Base-by-base conservation (phyloP, 768 basidiomycete genomes). In the Lactarius sp. region DNA sequence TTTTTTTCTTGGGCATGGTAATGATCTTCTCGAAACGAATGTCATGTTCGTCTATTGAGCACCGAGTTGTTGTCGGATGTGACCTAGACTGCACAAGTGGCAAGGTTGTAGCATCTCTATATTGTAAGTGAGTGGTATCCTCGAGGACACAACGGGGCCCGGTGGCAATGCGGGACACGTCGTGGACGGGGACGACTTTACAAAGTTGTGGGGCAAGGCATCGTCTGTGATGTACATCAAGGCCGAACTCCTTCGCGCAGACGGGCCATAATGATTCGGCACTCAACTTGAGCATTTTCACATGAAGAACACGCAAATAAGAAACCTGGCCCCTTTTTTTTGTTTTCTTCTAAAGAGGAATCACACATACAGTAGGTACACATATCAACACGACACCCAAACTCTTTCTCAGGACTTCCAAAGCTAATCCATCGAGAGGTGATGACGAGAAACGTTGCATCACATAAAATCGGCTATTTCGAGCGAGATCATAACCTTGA, bases 211-310 rank as follows among this genome's bases (percentile, higher is more conserved):
- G 55, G 60, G 50, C n/a, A 37, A 61, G 36, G 46, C 53, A 22
- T 53, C 36, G 52, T 6, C 54, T 5, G 49, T 18, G 52, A 16
- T 9, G 54, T 22, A 34, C 16, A 10, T 47, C 10, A 52, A 64
- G 4, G 20, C 39, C n/a, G 53, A 14, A 3, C 44, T 64, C 14
- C 51, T 27, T 64, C 27, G 16, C 52, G 4, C 62, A 59, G 46
- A n/a, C 20, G 39, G 46, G 33, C 27, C 36, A 50, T n/a, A 47
- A 27, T 4, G n/a, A 22, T 22, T 1, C 20, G 47, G 12, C 18
- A 4, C 59, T 65, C 49, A 56, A 49, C 22, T 49, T 13, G 47
- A 51, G 53, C 50, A 59, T 59, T 18, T 63, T 59, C 27, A 44
- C 52, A 53, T 63, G 44, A 59, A 37, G 36, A 5, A 37, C 10